Base-by-base conservation (phyloP, 768 basidiomycete species). In the Termitomyces sp. region DNA sequence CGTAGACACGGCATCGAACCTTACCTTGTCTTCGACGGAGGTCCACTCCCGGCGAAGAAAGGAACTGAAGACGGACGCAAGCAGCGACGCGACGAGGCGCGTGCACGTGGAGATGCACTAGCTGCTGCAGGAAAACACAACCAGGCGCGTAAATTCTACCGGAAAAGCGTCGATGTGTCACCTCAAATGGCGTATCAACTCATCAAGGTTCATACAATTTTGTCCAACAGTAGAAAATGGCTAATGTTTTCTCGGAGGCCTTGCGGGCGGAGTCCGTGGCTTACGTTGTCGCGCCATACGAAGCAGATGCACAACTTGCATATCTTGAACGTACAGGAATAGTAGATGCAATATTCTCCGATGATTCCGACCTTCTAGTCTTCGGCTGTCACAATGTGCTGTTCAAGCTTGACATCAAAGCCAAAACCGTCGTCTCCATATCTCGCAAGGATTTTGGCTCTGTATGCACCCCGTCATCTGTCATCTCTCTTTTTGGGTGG, bases 211-310 rank as follows among this genome's bases (percentile, higher is more conserved):
- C 44, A 26, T 34, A 28, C 41, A 45, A 42, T 5, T 57, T 17
- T 21, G 24, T 30, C 15, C 40, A 19, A 35, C 53, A 37, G 40
- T 12, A 40, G 32, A 15, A 34, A 34, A 53, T 35, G 34, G 19
- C 38, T 49, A 50, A 58, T 54, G 64, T 30, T 54, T 12, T 34
- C 47, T n/a, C 54, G 10, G 60, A 98, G 95, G 95, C 90, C 11
- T 76, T 99, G 32, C 80, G 80, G 46, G 90, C 88, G 11, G 95
- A 97, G 65, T 71, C 74, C 17, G 81, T 98, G 8, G 67, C 79
- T 19, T 97, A 96, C 66, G 75, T 98, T 38, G 97, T 98, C n/a
- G 96, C 97, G 4, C 97, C 97, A 0, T 99, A 98, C 69, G 97
- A 99, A 76, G 97, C 97, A 0, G 97, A 99, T 65, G 93, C 97